These are phyloP conservation scores for Rhodotorula sp. DNA, from an alignment of 1,284 basidiomycete genomes.

Conservation along the genomic window DNA sequence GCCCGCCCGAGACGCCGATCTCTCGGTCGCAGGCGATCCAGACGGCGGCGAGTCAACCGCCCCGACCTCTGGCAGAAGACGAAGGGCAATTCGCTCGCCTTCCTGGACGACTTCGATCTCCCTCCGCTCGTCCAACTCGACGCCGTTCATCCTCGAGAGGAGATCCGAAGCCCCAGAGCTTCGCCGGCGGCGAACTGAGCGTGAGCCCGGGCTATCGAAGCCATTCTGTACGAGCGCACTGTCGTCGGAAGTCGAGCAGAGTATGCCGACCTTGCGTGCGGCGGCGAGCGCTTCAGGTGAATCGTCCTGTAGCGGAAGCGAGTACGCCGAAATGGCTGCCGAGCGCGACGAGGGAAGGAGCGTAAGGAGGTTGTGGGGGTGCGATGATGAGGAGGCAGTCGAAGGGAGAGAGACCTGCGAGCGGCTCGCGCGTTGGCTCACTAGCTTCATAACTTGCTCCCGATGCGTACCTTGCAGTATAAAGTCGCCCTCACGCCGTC, in stretches of 20 bases:
- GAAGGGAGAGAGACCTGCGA: constrained; percentile 18
- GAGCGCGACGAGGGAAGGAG: constrained; percentile 3
- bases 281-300: neutral
- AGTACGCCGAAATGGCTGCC: neutral
- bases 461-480: constrained; percentile 17
- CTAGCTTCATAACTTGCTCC: too few relatives aligned
- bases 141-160: neutral
- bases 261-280: constrained; percentile 1
- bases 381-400: neutral
- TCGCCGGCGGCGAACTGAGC: neutral
- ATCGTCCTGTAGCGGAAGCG: constrained; percentile 8
- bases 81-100: neutral
- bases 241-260: neutral
- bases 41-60: neutral
- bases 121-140: neutral
- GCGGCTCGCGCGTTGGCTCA: neutral
- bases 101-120: neutral
- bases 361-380: neutral
- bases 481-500: neutral
- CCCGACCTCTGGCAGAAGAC: neutral
- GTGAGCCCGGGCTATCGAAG: too few relatives aligned
- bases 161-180: constrained; percentile 2
- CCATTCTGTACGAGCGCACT: neutral
- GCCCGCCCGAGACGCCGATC: neutral
- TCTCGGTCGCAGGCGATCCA: neutral